phyloP scores from a whole-genome alignment of 2,329 filamentous ascomycete species.

The Colletotrichum cordylinicola region DNA sequence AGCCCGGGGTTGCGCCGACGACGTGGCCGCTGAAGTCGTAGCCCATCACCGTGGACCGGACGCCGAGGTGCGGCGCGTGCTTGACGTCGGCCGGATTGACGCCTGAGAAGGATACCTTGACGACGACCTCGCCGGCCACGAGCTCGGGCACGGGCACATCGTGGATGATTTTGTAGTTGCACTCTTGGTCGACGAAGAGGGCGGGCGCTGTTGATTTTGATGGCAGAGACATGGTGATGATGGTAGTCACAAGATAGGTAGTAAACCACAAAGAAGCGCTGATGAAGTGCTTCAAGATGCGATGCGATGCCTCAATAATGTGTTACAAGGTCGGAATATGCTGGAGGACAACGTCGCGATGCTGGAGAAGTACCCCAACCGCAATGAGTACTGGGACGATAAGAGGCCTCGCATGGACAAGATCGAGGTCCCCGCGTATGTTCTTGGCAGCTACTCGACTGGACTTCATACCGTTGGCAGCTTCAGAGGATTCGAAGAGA shows the following conservation, averaged over 20 bases:
- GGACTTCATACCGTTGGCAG: background rate
- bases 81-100: constrained; percentile 17
- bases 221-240: background rate
- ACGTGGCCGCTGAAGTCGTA: constrained; percentile 17
- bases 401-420: background rate
- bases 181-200: constrained; percentile 3
- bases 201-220: background rate
- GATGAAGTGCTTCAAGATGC: background rate
- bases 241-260: background rate
- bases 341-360: background rate
- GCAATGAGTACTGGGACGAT: background rate
- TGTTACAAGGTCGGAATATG: background rate
- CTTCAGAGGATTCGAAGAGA: constrained; percentile 4
- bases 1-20: background rate
- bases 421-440: background rate
- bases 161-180: background rate
- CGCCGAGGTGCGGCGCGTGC: background rate
- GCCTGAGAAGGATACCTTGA: constrained; percentile 1
- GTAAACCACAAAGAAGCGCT: background rate
- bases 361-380: background rate
- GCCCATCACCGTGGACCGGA: background rate
- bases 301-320: background rate
- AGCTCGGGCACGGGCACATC: background rate
- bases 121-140: background rate
- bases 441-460: background rate